phyloP scores from a whole-genome alignment of 345 rosid species.

The Rhizophora mangle region DNA sequence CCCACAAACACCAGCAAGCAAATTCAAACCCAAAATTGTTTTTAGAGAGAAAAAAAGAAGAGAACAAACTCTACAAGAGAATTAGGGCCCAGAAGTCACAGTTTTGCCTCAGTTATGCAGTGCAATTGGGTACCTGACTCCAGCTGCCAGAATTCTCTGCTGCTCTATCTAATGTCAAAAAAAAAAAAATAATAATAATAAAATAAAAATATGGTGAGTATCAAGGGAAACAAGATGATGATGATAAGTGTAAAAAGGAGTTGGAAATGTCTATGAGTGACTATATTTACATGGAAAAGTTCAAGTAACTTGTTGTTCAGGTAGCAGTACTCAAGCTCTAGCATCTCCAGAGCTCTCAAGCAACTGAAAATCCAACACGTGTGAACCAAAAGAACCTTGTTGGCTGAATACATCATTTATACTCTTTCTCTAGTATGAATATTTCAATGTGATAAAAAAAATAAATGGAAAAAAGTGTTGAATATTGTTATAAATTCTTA shows the following conservation, averaged over 20 bases:
- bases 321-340: slow-evolving; percentile 81
- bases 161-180: slow-evolving; percentile 70
- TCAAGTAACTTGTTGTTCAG: slow-evolving; percentile 86
- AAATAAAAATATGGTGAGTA: background rate
- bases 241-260: background rate
- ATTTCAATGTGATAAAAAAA: too few relatives aligned
- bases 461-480: too few relatives aligned
- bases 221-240: background rate
- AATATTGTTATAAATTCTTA: too few relatives aligned
- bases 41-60: background rate
- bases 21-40: background rate
- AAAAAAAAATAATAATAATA: too few relatives aligned
- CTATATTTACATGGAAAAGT: slow-evolving; percentile 56
- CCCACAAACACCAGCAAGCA: slow-evolving; percentile 3
- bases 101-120: slow-evolving; percentile 26
- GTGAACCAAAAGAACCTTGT: too few relatives aligned
- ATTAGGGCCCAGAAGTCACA: background rate
- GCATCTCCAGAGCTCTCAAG: slow-evolving; percentile 69
- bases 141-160: slow-evolving; percentile 72
- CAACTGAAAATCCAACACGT: slow-evolving; percentile 43
- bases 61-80: slow-evolving; percentile 1
- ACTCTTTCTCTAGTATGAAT: too few relatives aligned
- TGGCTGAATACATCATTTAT: too few relatives aligned
- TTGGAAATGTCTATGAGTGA: background rate
- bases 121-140: slow-evolving; percentile 64